Evolutionary conservation across 108 stramenopile species (phyloP), one percentile per base, ranked within the genome.

Genomic region (Nitzschia palea): DNA sequence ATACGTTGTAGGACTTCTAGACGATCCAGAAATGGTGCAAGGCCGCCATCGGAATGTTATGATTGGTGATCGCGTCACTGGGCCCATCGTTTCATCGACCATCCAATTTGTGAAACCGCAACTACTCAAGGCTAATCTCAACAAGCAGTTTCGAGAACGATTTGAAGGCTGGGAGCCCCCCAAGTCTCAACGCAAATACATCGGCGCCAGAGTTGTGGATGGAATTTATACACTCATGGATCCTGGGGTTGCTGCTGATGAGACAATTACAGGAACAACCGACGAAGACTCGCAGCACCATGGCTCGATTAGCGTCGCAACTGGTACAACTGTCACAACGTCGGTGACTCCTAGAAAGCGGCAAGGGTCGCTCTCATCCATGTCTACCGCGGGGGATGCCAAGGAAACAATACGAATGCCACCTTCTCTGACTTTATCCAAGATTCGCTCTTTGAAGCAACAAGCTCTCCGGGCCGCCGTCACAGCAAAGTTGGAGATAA

Each of bases 161-260:
- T 94, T 94, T 82, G 93, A 94, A 74, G 86, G 86, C 17, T 94
- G 89, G 88, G 90, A 94, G 48, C 93, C 93, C 25, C 85, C 89
- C 0, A 83, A 88, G 67, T 77, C 55, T 23, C 73, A 68, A 36
- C 59, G 80, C 9, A 83, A 73, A 42, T 82, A 72, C 44, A 94
- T 94, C 35, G 83, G 88, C 30, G 93, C 90, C 9, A 74, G 70
- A 67, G 87, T 91, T 17, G 63, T 91, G 31, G 88, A 91, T 62
- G 93, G 93, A 12, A 73, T 86, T 0, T 94, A 94, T 54, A 85
- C 85, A 1, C 65, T 94, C 20, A 84, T 86, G 56, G 93, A 94
- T 57, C 86, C 89, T 70, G 59, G 60, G 1, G 58, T 44, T 25
- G 28, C 27, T 18, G 70, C 48, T 28, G 66, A 68, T 50, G 67